phyloP scores from a whole-genome alignment of 169 alveolate species.

The Plasmodium gallinaceum region DNA sequence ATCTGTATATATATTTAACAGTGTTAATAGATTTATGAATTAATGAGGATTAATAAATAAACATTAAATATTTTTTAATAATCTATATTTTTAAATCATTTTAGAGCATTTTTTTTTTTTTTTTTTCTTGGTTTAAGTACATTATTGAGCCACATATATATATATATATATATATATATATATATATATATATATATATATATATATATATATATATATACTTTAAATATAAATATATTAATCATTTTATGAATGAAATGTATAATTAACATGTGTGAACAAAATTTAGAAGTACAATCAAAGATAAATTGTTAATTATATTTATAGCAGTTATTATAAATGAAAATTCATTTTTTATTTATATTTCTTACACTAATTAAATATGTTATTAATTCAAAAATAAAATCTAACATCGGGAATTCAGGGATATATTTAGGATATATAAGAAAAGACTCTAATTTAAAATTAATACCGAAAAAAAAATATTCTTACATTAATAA shows the following conservation, averaged over 20 bases:
- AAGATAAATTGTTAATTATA: not conserved
- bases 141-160: constrained; percentile 14
- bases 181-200: too few species aligned
- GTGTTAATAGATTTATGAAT: not conserved
- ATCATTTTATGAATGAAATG: constrained; percentile 10
- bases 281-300: not conserved
- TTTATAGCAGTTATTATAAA: constrained; percentile 23
- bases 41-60: too few species aligned
- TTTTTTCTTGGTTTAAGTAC: not conserved
- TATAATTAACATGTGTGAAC: not conserved
- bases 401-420: not conserved
- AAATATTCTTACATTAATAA: constrained; percentile 2
- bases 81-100: not conserved
- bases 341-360: constrained; percentile 19
- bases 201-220: not conserved
- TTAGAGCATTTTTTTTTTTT: not conserved
- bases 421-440: constrained; percentile 29
- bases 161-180: not conserved
- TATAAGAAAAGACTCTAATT: not conserved
- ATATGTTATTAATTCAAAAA: constrained; percentile 39
- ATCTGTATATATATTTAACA: not conserved
- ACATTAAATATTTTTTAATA: not conserved
- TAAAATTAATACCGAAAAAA: constrained; percentile 5
- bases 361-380: constrained; percentile 15
- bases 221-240: not conserved